These are phyloP conservation scores for Reticulascus tulasneorum DNA, from an alignment of 2,329 filamentous ascomycete species.

Conservation along the genomic window DNA sequence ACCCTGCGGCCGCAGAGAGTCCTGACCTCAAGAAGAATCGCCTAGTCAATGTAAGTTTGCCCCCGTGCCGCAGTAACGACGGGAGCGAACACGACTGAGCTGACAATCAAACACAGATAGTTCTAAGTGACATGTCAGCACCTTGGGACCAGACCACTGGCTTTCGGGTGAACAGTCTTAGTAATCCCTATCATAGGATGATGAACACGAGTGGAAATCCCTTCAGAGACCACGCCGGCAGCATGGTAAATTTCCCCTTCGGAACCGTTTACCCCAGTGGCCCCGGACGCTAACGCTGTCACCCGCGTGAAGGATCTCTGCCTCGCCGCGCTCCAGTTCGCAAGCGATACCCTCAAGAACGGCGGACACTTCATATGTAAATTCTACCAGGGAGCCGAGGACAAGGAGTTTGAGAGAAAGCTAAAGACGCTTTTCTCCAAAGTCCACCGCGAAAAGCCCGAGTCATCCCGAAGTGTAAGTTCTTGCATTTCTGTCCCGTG, in stretches of 20 bases:
- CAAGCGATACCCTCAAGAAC: conserved; percentile 73
- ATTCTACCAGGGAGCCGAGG: conserved; percentile 89
- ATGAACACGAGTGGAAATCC: conserved; percentile 94
- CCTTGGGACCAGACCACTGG: conserved; percentile 82
- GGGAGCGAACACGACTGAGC: background rate
- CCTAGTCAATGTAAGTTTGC: conserved; percentile 65
- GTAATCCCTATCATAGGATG: conserved; percentile 95
- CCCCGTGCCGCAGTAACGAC: background rate
- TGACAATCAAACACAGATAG: conserved; percentile 49
- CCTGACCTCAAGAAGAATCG: conserved; percentile 20
- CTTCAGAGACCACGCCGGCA: conserved; percentile 86
- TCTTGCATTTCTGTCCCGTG: background rate
- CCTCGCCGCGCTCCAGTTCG: conserved; percentile 77
- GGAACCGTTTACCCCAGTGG: background rate
- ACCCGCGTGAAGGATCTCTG: conserved; percentile 79
- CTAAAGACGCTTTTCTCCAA: conserved; percentile 73
- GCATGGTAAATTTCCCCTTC: conserved; percentile 68
- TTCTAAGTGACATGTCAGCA: conserved; percentile 98
- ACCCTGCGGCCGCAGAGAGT: conserved; percentile 22
- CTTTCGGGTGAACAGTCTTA: conserved; percentile 83
- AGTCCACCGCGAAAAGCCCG: conserved; percentile 85
- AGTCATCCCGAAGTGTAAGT: conserved; percentile 79
- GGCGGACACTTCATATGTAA: conserved; percentile 96
- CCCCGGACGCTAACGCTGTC: background rate
- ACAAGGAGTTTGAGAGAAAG: conserved; percentile 71